Base-by-base conservation (phyloP, 345 rosid species). In the Orychophragmus violaceus region DNA sequence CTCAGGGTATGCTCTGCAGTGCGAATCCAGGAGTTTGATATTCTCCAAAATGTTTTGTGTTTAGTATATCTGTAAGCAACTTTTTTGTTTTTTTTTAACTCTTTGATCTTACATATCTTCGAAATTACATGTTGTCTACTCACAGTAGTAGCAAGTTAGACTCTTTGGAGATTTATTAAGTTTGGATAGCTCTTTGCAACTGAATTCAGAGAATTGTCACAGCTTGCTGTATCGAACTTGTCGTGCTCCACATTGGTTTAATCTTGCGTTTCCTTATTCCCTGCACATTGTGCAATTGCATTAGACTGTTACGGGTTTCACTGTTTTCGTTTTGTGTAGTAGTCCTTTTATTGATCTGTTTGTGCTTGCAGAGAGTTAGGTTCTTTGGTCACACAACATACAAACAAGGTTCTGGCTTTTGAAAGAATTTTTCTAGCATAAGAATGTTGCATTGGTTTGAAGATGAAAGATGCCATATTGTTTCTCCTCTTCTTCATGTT, bases 1-100 rank as follows among this genome's bases (percentile, higher is more conserved):
- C 93, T 83, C 98, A 89, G 98, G 98, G 96, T 90, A 90, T 85
- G 98, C 80, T 92, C 64, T 85, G 92, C 90, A 83, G 83, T 87
- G 95, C 95, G 48, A 84, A 89, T 69, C 96, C 95, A 73, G 96
- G 96, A 78, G 98, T 87, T 87, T 92, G 96, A 89, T 84, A 65
- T 48, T 76, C 75, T 62, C 60, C 84, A 39, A 79, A 76, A 77
- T 80, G 75, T 86, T 80, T 62, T 80, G 70, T 72, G 78, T 83
- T 83, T 85, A 67, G 74, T 80, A 48, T 82, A 45, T 71, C 82
- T 70, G 94, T 84, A 85, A 90, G 87, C 86, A 74, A 75, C 64
- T 77, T 71, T 72, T 78, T 75, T 72, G 70, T 13, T 18, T 2
- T 17, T 8, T 18, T 1, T 16, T 4, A 2, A 59, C 67, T 66